Evolutionary conservation across 441 rosid species (phyloP).

Genomic region (Euphorbia neoarborescens): DNA sequence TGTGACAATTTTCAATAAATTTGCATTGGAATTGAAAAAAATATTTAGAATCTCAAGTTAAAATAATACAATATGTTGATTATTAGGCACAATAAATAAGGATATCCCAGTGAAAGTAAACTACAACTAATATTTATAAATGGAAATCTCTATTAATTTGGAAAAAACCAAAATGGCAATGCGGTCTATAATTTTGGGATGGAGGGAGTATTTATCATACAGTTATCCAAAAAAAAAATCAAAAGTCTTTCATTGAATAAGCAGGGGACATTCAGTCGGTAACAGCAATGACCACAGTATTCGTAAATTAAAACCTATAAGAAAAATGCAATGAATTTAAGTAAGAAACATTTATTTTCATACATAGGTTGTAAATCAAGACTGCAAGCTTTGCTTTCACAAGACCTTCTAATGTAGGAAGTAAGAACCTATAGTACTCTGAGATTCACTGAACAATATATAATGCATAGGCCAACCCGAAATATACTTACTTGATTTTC

Average conservation of each 20-base stretch:
- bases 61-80: too few relatives aligned
- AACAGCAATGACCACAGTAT: background rate
- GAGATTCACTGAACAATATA: background rate
- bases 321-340: background rate
- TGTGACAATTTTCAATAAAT: too few relatives aligned
- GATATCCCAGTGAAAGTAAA: too few relatives aligned
- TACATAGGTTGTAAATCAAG: background rate
- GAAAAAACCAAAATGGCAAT: too few relatives aligned
- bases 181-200: too few relatives aligned
- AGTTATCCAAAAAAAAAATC: conserved; percentile 14
- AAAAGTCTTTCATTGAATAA: background rate
- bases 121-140: too few relatives aligned
- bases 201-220: conserved; percentile 12
- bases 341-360: background rate
- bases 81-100: too few relatives aligned
- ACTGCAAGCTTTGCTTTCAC: background rate
- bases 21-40: too few relatives aligned
- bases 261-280: conserved; percentile 1
- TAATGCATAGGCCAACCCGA: background rate
- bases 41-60: too few relatives aligned
- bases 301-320: background rate
- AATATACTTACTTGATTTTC: conserved; percentile 64
- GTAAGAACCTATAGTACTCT: background rate
- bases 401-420: background rate
- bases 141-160: too few relatives aligned